Percentiles rank a stretch among this genome's conserved stretches.
phyloP scores from a whole-genome alignment of 345 rosid genomes.

The Hypericum perforatum region DNA sequence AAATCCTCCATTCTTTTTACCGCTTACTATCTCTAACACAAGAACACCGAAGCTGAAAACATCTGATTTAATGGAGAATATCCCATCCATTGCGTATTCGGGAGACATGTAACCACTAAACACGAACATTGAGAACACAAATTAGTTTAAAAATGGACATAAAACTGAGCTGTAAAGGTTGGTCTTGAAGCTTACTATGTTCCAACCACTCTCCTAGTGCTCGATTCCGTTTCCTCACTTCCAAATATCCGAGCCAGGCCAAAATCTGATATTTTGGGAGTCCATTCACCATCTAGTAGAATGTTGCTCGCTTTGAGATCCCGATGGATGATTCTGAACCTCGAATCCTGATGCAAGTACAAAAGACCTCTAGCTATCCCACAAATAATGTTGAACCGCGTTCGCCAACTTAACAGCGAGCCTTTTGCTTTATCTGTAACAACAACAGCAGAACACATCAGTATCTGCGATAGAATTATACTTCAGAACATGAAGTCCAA shows the following conservation, averaged over 20 bases:
- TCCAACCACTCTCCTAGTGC: slow-evolving; percentile 56
- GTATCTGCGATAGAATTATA: slow-evolving; percentile 3
- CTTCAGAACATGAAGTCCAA: neutral
- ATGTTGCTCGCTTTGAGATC: slow-evolving; percentile 79
- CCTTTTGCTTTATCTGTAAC: slow-evolving; percentile 36
- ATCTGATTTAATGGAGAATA: slow-evolving; percentile 1
- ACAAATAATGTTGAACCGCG: slow-evolving; percentile 48
- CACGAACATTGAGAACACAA: neutral
- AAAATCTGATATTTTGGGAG: slow-evolving; percentile 69
- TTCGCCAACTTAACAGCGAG: slow-evolving; percentile 43
- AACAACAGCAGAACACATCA: neutral
- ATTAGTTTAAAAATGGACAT: neutral
- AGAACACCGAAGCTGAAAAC: slow-evolving; percentile 7
- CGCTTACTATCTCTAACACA: slow-evolving; percentile 3
- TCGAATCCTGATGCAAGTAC: slow-evolving; percentile 76
- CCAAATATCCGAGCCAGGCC: slow-evolving; percentile 87
- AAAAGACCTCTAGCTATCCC: slow-evolving; percentile 74
- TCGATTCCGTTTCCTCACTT: slow-evolving; percentile 54
- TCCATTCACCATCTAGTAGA: slow-evolving; percentile 54
- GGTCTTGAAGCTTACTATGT: slow-evolving; percentile 48
- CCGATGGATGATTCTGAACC: slow-evolving; percentile 68
- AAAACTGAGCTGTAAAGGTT: neutral
- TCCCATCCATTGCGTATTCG: slow-evolving; percentile 7
- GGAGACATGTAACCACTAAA: slow-evolving; percentile 9
- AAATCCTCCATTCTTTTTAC: slow-evolving; percentile 5